These are phyloP conservation scores for Saccharum officinarum DNA, from an alignment of 176 grass and related monocot genomes.

Conservation along the genomic window DNA sequence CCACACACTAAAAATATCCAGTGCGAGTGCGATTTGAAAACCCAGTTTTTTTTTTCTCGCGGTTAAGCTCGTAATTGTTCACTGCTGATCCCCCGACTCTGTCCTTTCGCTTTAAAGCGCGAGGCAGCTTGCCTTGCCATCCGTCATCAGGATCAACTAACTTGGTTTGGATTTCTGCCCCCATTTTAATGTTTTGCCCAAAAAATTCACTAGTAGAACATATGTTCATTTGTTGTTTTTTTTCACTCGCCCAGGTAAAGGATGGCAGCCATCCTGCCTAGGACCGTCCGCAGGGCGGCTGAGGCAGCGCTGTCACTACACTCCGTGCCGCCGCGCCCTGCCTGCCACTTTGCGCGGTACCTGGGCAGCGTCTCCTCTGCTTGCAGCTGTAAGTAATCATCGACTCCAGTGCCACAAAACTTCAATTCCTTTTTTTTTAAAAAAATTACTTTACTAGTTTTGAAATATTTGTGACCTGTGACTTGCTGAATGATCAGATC, in stretches of 20 bases:
- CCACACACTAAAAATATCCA: neutral
- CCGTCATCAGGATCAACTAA: neutral
- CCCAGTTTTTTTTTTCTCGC: neutral
- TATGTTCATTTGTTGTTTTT: neutral
- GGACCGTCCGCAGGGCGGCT: neutral
- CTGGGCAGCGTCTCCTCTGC: neutral
- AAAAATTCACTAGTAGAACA: neutral
- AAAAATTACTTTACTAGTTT: neutral
- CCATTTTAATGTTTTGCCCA: neutral
- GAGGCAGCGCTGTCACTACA: neutral
- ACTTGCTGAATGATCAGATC: slow-evolving; percentile 8
- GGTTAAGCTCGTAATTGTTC: neutral
- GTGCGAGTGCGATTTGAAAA: neutral
- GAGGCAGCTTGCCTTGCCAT: neutral
- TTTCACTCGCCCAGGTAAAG: neutral
- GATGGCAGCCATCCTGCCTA: slow-evolving; percentile 23
- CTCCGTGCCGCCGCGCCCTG: neutral
- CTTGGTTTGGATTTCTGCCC: neutral
- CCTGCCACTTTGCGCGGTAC: neutral
- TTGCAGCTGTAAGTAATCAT: neutral
- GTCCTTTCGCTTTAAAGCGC: neutral
- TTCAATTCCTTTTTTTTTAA: neutral
- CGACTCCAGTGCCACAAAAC: neutral
- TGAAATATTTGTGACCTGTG: neutral
- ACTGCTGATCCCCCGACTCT: neutral